A percentile compares a stretch with the other conserved stretches of the same genome.
phyloP scores from a whole-genome alignment of 345 rosid species.

The Citrus mangshanensis region DNA sequence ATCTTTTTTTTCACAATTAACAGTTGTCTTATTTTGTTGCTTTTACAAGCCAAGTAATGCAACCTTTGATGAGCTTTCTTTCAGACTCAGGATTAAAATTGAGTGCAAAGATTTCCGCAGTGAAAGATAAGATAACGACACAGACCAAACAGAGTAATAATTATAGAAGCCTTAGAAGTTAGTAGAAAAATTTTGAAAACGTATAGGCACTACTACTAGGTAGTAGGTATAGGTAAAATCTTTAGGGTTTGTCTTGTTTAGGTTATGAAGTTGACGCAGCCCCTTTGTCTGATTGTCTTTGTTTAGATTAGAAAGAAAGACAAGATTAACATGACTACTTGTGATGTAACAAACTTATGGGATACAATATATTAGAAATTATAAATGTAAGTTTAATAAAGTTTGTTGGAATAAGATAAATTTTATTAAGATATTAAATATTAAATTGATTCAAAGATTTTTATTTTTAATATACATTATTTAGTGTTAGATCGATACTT shows the following conservation, averaged over 20 bases:
- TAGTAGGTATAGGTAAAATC: background rate
- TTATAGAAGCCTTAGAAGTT: background rate
- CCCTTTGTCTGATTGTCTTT: background rate
- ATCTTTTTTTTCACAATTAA: background rate
- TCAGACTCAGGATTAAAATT: conserved; percentile 8
- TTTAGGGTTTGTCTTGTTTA: background rate
- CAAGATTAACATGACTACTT: background rate
- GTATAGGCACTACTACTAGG: background rate
- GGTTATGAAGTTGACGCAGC: conserved; percentile 3
- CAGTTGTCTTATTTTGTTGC: background rate
- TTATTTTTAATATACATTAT: too few species aligned
- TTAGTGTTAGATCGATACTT: too few species aligned
- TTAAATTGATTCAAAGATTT: too few species aligned
- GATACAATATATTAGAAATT: too few species aligned
- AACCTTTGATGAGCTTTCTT: background rate
- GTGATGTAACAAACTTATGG: background rate
- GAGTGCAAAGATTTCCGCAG: background rate
- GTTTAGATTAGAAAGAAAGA: background rate
- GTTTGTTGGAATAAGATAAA: too few species aligned
- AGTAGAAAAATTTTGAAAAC: background rate
- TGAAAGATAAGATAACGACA: background rate
- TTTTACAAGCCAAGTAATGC: background rate
- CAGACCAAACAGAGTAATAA: background rate
- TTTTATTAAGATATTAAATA: too few species aligned
- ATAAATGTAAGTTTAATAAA: too few species aligned